Conservation (phyloP, 495 filamentous ascomycete genomes). For the Sordaria brevicollis region DNA sequence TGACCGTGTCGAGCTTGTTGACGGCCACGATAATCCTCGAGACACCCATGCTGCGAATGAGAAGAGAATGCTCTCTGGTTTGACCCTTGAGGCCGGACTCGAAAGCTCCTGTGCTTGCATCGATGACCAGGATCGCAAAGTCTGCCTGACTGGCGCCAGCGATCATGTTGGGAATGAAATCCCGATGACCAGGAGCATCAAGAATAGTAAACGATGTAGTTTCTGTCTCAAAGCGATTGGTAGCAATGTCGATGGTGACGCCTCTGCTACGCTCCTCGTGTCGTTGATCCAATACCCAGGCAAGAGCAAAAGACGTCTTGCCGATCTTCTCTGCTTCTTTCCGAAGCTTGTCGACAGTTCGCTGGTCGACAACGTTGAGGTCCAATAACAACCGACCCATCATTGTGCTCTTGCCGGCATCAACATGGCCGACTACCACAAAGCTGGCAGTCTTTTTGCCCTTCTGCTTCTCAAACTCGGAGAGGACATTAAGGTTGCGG, state of each 20-base stretch:
- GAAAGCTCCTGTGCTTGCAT: conserved; percentile 78
- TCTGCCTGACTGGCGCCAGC: conserved; percentile 92
- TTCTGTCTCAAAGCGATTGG: conserved; percentile 83
- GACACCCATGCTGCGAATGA: conserved; percentile 88
- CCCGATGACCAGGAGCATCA: conserved; percentile 86
- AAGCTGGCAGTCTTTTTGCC: conserved; percentile 82
- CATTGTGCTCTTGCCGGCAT: conserved; percentile 93
- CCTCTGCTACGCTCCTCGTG: conserved; percentile 77
- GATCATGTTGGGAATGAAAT: conserved; percentile 99
- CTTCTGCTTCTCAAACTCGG: conserved; percentile 65
- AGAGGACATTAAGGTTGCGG: conserved; percentile 77
- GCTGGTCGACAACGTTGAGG: conserved; percentile 73
- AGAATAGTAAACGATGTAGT: conserved; percentile 84
- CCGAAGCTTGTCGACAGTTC: conserved; percentile 77
- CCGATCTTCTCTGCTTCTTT: conserved; percentile 85
- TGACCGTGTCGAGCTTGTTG: conserved; percentile 85
- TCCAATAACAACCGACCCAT: conserved; percentile 94
- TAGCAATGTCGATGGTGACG: conserved; percentile 97
- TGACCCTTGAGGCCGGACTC: conserved; percentile 90
- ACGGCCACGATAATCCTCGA: conserved; percentile 78
- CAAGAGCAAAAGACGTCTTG: conserved; percentile 89
- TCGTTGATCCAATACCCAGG: conserved; percentile 91
- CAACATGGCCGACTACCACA: conserved; percentile 95
- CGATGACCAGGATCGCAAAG: conserved; percentile 90
- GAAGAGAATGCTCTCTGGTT: conserved; percentile 83